phyloP scores from a whole-genome alignment of 768 basidiomycete genomes.

The Pluteus cervinus region DNA sequence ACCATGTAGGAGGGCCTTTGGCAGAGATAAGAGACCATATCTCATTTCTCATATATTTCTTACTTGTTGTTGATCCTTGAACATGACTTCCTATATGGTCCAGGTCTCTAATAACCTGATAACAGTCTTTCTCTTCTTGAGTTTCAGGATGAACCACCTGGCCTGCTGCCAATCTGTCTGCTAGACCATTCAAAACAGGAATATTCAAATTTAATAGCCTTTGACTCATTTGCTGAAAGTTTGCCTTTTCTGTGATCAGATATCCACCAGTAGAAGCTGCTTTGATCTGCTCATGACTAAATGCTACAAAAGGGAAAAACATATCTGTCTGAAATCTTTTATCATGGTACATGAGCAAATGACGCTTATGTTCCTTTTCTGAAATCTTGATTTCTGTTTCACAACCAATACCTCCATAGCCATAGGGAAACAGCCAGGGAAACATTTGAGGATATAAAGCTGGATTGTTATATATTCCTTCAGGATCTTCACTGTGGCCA shows the following conservation, averaged over 20 bases:
- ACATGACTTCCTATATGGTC: constrained; percentile 28
- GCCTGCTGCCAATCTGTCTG: constrained; percentile 15
- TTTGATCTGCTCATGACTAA: constrained; percentile 35
- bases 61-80: constrained; percentile 18
- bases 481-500: constrained; percentile 14
- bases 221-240: constrained; percentile 18
- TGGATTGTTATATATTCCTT: constrained; percentile 15
- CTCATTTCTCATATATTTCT: constrained; percentile 23
- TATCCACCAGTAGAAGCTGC: constrained; percentile 17
- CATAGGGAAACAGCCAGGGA: constrained; percentile 38
- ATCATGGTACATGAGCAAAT: constrained; percentile 30
- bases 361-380: constrained; percentile 14
- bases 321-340: constrained; percentile 30
- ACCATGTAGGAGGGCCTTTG: constrained; percentile 1
- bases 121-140: constrained; percentile 23
- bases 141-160: constrained; percentile 18
- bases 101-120: constrained; percentile 22
- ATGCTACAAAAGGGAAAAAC: constrained; percentile 30
- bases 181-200: constrained; percentile 12
- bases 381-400: constrained; percentile 9
- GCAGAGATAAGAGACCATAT: constrained; percentile 15
- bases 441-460: constrained; percentile 11
- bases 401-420: constrained; percentile 36
- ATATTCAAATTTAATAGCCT: constrained; percentile 17
- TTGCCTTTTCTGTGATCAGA: constrained; percentile 16